Evolutionary conservation across 345 rosid species (phyloP), one percentile per base, ranked within the genome.

Genomic region (Stellera chamaejasme): DNA sequence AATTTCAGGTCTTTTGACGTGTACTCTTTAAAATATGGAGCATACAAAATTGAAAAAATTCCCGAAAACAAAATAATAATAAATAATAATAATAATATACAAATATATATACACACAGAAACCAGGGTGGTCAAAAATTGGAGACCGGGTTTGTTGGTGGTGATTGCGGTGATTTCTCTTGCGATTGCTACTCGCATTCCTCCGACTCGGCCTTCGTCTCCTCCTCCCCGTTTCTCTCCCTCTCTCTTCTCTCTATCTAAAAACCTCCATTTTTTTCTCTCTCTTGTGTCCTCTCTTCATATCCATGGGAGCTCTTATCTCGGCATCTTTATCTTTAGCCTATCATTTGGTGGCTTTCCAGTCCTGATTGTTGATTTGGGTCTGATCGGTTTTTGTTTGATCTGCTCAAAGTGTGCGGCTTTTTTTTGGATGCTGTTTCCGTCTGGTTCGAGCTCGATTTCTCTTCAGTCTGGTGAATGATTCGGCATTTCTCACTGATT

Each of bases 91-190:
- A 19, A 19, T 19, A 19, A 19, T 19, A 19, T 1, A 19, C 0
- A 0, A 19, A 19, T 19, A 19, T 19, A 19, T 19, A 19, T 19
- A 19, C 23, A 19, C 23, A 19, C 23, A 19, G 1, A 32, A 32
- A 32, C 4, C 5, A 32, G 39, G 39, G 39, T 32, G 39, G 39
- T 32, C 9, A 54, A 32, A 50, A 48, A 58, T 8, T 49, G 36
- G 13, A 76, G 81, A 76, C 67, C 81, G 75, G 66, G 73, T 76
- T 76, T 69, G 49, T 69, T 60, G 81, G 64, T 72, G 75, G 58
- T 76, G 54, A 75, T 76, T 76, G 72, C 72, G 77, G 72, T 69
- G 64, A 60, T 69, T 69, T 67, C 75, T 76, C 60, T 12, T 66
- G 42, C 43, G 19, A 13, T 42, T 60, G 48, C 36, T 19, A 8